Base-by-base conservation (phyloP, 2,329 filamentous ascomycete genomes). In the Fusarium sp. region DNA sequence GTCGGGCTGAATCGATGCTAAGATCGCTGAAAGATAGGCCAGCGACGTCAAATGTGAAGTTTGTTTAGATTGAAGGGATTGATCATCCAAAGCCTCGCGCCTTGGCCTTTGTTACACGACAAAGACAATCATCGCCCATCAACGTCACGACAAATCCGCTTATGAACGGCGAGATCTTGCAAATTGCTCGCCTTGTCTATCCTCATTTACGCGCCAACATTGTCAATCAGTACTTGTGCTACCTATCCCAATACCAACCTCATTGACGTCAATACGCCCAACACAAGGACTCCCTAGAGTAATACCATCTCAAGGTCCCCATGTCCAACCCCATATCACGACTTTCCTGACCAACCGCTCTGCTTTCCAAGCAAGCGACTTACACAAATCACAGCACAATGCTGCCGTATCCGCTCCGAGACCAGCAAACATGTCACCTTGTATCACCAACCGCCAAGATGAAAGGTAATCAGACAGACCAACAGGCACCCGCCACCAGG, bases 41-140 rank as follows among this genome's bases (percentile, higher is more conserved):
- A 52, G 24, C 40, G 40, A 46, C 33, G 26, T 48, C 42, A 44
- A 17, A 33, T 26, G 49, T 17, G 24, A 33, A 45, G 36, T 17
- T 26, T 42, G 34, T 49, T n/a, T n/a, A 20, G 42, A 39, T 54
- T 45, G 36, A 68, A 56, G 43, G 46, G 43, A 56, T 49, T 45
- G 66, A 70, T 69, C 50, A 52, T 48, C 51, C 48, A 36, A 54
- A 67, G 63, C 58, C 63, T 70, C 53, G 50, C 50, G 42, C 34
- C 53, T 45, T 38, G 50, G 39, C 39, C 38, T 52, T 36, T 36
- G 6, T 45, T 40, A 40, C 44, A 28, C 63, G 55, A 36, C 64
- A 51, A 20, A 54, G 51, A 66, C 44, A 52, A 53, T 45, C 57
- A 67, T 51, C 43, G 26, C 34, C 22, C 24, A 31, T 36, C 51